A percentile compares a stretch with the other conserved stretches of the same genome.
Conservation (phyloP, 345 rosid species). For the Laguncularia racemosa region DNA sequence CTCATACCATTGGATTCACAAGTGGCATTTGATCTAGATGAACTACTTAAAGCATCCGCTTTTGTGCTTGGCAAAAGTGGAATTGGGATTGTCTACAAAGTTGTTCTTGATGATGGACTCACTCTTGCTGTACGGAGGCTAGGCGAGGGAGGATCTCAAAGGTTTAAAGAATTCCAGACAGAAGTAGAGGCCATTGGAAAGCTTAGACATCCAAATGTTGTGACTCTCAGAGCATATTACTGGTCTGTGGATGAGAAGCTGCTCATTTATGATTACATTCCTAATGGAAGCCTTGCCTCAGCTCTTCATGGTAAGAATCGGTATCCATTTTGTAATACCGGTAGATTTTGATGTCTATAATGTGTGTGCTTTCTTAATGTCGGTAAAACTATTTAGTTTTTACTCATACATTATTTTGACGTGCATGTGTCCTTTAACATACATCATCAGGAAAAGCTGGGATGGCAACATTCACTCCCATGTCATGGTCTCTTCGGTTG, state of each 20-base stretch:
- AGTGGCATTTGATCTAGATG: slow-evolving; percentile 82
- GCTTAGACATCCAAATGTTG: slow-evolving; percentile 83
- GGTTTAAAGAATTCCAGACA: slow-evolving; percentile 91
- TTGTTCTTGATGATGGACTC: slow-evolving; percentile 85
- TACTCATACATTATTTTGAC: no score
- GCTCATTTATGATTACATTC: slow-evolving; percentile 74
- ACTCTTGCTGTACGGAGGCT: slow-evolving; percentile 83
- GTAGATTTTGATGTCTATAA: not conserved
- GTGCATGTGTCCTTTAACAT: slow-evolving; percentile 2
- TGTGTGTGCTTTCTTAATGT: slow-evolving; percentile 1
- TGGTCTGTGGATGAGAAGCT: slow-evolving; percentile 99
- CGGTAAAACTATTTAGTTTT: not conserved
- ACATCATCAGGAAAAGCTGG: slow-evolving; percentile 64
- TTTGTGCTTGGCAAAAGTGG: slow-evolving; percentile 96
- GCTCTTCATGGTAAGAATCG: slow-evolving; percentile 75
- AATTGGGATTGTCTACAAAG: slow-evolving; percentile 92
- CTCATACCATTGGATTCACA: slow-evolving; percentile 70
- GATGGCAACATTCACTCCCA: slow-evolving; percentile 44
- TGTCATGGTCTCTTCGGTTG: slow-evolving; percentile 70
- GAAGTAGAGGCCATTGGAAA: slow-evolving; percentile 96
- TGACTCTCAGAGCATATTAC: slow-evolving; percentile 83
- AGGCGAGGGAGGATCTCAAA: slow-evolving; percentile 96
- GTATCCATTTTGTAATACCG: not conserved
- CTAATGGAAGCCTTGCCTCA: slow-evolving; percentile 74
- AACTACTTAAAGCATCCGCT: slow-evolving; percentile 92